A percentile compares a stretch with the other conserved stretches of the same genome.
Conservation (phyloP, 2,329 filamentous ascomycete species). For the Paecilomyces niveus region DNA sequence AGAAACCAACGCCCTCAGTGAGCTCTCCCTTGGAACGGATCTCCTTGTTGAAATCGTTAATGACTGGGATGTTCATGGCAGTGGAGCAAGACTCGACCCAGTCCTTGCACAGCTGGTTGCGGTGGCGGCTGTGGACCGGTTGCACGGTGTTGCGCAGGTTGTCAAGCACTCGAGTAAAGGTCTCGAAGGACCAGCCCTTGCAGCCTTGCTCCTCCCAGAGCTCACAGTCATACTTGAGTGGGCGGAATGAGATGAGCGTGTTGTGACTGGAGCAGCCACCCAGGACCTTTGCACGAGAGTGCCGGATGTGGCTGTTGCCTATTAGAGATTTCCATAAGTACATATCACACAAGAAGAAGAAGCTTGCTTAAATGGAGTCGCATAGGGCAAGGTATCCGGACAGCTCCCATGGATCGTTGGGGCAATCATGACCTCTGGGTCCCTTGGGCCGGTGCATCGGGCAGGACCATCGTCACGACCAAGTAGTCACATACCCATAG, state of each 20-base stretch:
- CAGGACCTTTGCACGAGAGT: conserved; percentile 86
- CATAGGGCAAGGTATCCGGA: background rate
- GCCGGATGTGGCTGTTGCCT: conserved; percentile 86
- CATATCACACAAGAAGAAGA: background rate
- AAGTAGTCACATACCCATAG: conserved; percentile 49
- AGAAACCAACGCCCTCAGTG: conserved; percentile 75
- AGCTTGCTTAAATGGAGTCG: background rate
- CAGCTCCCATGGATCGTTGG: background rate
- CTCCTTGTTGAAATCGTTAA: conserved; percentile 79
- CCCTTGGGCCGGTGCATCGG: conserved; percentile 1
- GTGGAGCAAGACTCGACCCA: conserved; percentile 77
- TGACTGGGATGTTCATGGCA: conserved; percentile 71
- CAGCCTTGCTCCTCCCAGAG: conserved; percentile 78
- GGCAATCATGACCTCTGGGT: background rate
- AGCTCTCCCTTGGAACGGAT: conserved; percentile 68
- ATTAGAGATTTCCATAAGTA: conserved; percentile 12
- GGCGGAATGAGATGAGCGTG: conserved; percentile 85
- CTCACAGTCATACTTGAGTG: conserved; percentile 81
- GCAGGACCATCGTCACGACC: background rate
- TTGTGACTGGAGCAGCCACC: conserved; percentile 93
- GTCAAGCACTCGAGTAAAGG: conserved; percentile 72
- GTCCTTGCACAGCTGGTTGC: conserved; percentile 86
- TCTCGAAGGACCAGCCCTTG: conserved; percentile 80
- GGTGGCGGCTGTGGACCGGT: conserved; percentile 75
- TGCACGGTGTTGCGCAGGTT: conserved; percentile 85